Evolutionary conservation across 495 filamentous ascomycete genomes (phyloP).

Genomic region (Hypoxylon lienhwacheense): DNA sequence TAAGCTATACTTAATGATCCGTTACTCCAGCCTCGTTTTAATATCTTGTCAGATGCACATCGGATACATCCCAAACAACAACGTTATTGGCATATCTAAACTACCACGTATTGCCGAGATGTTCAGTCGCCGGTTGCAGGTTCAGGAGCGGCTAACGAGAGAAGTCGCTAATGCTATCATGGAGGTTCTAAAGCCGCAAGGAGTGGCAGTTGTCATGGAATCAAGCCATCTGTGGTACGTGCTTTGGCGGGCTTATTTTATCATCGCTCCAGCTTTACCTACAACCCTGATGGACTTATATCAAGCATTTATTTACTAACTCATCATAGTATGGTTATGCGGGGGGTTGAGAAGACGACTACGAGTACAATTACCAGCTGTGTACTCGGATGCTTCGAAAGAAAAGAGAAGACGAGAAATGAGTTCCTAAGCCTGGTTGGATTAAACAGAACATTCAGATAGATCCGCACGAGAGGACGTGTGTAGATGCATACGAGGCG

Average conservation of each 20-base stretch:
- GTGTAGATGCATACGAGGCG: conserved; percentile 18
- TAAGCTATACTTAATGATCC: conserved; percentile 42
- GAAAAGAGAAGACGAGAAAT: conserved; percentile 88
- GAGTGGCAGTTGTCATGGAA: conserved; percentile 97
- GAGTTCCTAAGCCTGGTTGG: conserved; percentile 82
- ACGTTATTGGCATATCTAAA: conserved; percentile 92
- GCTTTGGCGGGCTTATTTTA: not conserved
- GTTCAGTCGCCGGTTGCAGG: conserved; percentile 90
- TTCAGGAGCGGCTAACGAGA: conserved; percentile 93
- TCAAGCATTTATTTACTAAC: not conserved
- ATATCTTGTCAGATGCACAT: conserved; percentile 79
- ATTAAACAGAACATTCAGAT: conserved; percentile 58
- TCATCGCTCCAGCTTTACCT: not conserved
- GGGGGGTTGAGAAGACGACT: conserved; percentile 86
- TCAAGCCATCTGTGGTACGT: conserved; percentile 80
- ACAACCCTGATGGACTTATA: not conserved
- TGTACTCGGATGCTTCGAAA: conserved; percentile 91
- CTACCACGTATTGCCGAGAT: conserved; percentile 94
- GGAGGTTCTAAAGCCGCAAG: conserved; percentile 89
- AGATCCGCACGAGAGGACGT: not conserved
- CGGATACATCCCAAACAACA: conserved; percentile 86
- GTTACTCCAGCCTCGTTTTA: conserved; percentile 7
- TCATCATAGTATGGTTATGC: conserved; percentile 75
- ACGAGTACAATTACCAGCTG: conserved; percentile 91
- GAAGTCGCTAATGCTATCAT: conserved; percentile 93